Percentiles rank a stretch among this genome's conserved stretches.
phyloP scores from a whole-genome alignment of 2,329 filamentous ascomycete genomes.

The Diaporthe nobilis region DNA sequence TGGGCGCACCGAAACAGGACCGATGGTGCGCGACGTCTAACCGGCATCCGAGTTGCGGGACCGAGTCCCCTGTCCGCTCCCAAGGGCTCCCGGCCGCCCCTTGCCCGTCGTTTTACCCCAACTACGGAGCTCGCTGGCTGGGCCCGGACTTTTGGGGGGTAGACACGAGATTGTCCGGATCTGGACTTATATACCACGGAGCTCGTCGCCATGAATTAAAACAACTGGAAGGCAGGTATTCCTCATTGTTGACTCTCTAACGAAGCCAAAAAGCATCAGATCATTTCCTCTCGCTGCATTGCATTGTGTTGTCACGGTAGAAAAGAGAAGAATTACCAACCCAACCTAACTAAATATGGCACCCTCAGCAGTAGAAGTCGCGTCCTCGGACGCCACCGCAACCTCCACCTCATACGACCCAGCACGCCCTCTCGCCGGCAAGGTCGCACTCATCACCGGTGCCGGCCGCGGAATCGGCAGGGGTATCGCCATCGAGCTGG shows the following conservation, averaged over 20 bases:
- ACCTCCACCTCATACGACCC: slow-evolving; percentile 43
- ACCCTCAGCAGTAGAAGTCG: slow-evolving; percentile 47
- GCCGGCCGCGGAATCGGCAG: slow-evolving; percentile 76
- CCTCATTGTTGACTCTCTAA: not conserved
- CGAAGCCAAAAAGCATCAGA: not conserved
- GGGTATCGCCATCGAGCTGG: slow-evolving; percentile 77
- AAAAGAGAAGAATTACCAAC: too few species aligned
- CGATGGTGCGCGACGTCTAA: slow-evolving; percentile 11
- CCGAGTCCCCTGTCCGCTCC: slow-evolving; percentile 7
- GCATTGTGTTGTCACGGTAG: not conserved
- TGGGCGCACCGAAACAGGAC: slow-evolving; percentile 22
- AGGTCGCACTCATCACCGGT: slow-evolving; percentile 74
- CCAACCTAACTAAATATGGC: slow-evolving; percentile 43
- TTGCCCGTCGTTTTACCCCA: slow-evolving; percentile 37
- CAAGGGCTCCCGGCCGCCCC: slow-evolving; percentile 3
- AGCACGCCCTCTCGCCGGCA: slow-evolving; percentile 60
- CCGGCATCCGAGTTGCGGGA: slow-evolving; percentile 25
- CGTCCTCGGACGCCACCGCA: slow-evolving; percentile 20
- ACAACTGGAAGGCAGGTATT: not conserved
- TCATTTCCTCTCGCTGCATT: not conserved
- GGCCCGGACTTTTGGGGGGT: slow-evolving; percentile 33
- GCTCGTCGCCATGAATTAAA: not conserved
- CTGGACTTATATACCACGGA: slow-evolving; percentile 25
- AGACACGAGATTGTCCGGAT: slow-evolving; percentile 26
- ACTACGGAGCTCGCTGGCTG: slow-evolving; percentile 37